phyloP scores from a whole-genome alignment of 1,284 basidiomycete species.

The Ganoderma lingzhi region DNA sequence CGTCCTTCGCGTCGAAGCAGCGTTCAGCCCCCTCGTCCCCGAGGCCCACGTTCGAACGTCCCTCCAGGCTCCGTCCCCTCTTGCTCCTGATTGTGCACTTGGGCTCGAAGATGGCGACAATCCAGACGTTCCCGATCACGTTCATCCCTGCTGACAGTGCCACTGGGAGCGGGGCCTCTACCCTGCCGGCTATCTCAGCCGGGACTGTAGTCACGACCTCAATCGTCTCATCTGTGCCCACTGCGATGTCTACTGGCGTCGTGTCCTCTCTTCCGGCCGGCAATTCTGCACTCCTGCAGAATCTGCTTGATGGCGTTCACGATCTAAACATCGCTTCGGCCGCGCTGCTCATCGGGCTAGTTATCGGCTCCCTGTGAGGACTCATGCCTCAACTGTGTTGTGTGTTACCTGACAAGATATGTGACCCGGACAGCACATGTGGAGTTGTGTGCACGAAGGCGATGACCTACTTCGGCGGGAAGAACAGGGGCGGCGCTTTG shows the following conservation, averaged over 20 bases:
- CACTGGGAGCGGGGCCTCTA: background rate
- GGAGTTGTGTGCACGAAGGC: conserved; percentile 25
- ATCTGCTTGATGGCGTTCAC: background rate
- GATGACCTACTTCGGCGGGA: conserved; percentile 11
- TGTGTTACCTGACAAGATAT: background rate
- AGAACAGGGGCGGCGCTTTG: background rate
- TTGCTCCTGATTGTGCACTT: background rate
- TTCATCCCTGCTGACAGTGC: background rate
- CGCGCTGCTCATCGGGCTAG: conserved; percentile 23
- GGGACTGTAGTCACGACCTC: background rate
- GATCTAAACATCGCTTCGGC: conserved; percentile 17
- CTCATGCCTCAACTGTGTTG: background rate
- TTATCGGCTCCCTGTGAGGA: conserved; percentile 25
- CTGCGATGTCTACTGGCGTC: background rate
- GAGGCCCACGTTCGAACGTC: background rate
- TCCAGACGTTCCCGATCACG: conserved; percentile 3
- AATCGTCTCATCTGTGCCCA: background rate
- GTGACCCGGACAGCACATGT: conserved; percentile 16
- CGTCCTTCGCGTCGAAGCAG: background rate
- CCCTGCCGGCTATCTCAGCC: background rate
- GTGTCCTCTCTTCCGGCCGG: background rate
- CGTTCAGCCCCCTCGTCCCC: conserved; percentile 8
- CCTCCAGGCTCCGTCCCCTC: background rate
- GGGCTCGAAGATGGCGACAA: background rate
- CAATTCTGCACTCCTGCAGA: conserved; percentile 1